Evolutionary conservation across 2,329 filamentous ascomycete genomes (phyloP).

Genomic region (Talaromyces funiculosus): DNA sequence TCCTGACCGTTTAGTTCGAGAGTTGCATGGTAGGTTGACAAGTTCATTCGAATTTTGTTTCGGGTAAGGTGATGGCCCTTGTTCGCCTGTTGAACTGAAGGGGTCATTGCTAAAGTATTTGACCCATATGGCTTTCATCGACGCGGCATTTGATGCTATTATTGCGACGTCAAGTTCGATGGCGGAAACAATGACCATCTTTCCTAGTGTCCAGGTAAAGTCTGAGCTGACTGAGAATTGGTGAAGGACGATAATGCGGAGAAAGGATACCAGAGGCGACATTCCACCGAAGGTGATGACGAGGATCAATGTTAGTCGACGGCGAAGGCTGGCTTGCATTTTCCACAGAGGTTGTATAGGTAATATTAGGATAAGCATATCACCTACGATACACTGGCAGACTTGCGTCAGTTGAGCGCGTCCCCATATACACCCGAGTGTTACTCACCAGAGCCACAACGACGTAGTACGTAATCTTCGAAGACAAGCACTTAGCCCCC

Average conservation of each 20-base stretch:
- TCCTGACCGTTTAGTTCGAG: not conserved
- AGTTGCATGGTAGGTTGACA: not conserved
- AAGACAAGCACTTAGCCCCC: not conserved
- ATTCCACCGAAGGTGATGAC: not conserved
- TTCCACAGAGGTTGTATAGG: not conserved
- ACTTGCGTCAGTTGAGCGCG: not conserved
- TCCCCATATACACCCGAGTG: not conserved
- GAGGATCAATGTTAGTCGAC: not conserved
- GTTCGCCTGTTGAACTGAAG: not conserved
- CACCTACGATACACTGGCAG: not conserved
- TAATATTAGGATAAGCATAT: not conserved
- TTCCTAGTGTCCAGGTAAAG: conserved; percentile 2
- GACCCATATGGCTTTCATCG: conserved; percentile 2
- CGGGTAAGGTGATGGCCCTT: not conserved
- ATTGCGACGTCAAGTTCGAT: conserved; percentile 5
- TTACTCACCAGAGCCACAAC: not conserved
- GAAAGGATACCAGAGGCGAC: not conserved
- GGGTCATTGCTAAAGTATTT: not conserved
- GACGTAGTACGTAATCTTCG: conserved; percentile 4
- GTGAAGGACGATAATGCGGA: conserved; percentile 1
- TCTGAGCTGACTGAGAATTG: conserved; percentile 1
- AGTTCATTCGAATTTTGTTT: not conserved
- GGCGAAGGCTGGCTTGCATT: not conserved
- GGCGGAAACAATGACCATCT: conserved; percentile 4
- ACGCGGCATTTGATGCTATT: conserved; percentile 3